Evolutionary conservation across 2,329 filamentous ascomycete genomes (phyloP), one percentile per base, ranked within the genome.

Genomic region (Exophiala aquamarina): DNA sequence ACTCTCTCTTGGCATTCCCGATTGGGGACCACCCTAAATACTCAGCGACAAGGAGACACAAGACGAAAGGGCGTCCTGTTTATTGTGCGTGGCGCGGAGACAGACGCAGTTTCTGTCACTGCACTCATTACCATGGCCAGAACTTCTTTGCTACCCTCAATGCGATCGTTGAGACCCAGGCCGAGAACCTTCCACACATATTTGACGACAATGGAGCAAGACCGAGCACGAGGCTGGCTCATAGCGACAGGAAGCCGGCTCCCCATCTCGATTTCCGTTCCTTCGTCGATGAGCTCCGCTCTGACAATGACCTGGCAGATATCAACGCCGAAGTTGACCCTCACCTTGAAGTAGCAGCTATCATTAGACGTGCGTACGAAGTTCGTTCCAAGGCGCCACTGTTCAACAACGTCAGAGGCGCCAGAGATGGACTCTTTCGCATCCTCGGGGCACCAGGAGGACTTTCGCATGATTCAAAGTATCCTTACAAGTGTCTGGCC

Each of bases 371-470:
- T 11, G 73, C 71, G 7, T 70, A 66, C 49, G 75, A 78, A 49
- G 68, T 61, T 0, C 56, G 74, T 34, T 69, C 67, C 45, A 74
- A 73, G 40, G 75, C 75, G 1, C 74, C 75, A 0, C 65, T 79
- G 0, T 76, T 78, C 65, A 74, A 77, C 59, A 78, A 77, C 19
- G 46, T 78, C 43, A 74, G 70, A 42, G 75, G 75, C 1, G 60
- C 62, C 3, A 55, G 70, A 23, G 56, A 74, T 31, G 75, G 75
- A 7, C 61, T 78, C 1, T 78, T 63, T 51, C 64, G 73, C 8
- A 76, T 77, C 17, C 64, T 78, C 3, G 75, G 73, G 17, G 69
- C 68, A 0, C 67, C 74, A 0, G 69, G 59, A 3, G 66, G 64
- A 1, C 61, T 77, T 0, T 59, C 71, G 1, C 62, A 54, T 2